Base-by-base conservation (phyloP, 1,139 yeast genomes). In the Suhomyces chickasaworum region DNA sequence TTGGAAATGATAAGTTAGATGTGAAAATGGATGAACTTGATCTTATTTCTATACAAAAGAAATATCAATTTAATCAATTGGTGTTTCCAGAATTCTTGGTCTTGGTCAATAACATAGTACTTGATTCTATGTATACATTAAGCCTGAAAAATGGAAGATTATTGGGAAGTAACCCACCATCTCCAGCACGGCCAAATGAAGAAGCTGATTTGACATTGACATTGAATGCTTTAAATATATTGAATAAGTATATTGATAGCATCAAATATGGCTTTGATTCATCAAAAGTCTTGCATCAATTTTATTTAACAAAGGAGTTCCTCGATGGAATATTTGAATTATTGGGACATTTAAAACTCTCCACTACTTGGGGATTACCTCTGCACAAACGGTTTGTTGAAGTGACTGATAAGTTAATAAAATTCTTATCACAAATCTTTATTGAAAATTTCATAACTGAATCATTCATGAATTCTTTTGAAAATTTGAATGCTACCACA, bases 291-390 rank as follows among this genome's bases (percentile, higher is more conserved):
- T 55, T 73, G 13, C 52, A 53, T 10, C 37, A 41, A 1, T 64
- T 65, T 40, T 73, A 66, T 44, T 46, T 54, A 9, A 56, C 64
- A 8, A 65, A 63, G 41, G 69, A 63, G 7, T 74, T 74, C 66
- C 49, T 73, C 2, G 78, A 74, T 47, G 75, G 78, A 1, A 54
- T 66, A 0, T 66, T 71, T 53, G 78, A 73, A 47, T 53, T 73
- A 17, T 51, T 73, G 22, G 76, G 73, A 0, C 67, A 71, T 42
- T 53, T 74, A 10, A 60, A 61, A 33, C 48, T 71, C 15, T 57
- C 68, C 2, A 42, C 62, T 5, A 55, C 56, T 9, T 68, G 74
- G 72, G 42, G 46, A 7, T 25, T 47, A 2, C 64, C 61, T 4
- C 47, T 63, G 4, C 42, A 43, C 4, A 39, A 45, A 5, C 58